Evolutionary conservation across 495 filamentous ascomycete genomes (phyloP).

Genomic region (Aspergillus conjunctus): DNA sequence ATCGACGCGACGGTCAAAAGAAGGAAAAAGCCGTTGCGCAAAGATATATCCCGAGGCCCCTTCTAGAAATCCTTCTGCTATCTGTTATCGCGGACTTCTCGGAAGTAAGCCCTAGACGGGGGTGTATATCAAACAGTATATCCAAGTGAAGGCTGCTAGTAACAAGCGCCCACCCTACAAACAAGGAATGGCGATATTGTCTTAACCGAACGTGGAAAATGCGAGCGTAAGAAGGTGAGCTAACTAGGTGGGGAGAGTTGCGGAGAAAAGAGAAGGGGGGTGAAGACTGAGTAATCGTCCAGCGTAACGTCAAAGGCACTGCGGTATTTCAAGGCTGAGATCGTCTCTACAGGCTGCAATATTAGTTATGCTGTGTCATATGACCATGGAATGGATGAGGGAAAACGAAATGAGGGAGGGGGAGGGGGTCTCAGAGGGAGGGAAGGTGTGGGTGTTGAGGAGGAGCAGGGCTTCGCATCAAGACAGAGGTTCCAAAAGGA

Average conservation of each 20-base stretch:
- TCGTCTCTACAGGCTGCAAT: constrained; percentile 26
- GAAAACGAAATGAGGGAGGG: constrained; percentile 10
- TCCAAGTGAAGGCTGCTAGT: neutral
- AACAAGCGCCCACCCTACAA: constrained; percentile 1
- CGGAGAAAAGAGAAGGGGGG: constrained; percentile 24
- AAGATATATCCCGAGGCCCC: no score
- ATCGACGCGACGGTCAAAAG: constrained; percentile 12
- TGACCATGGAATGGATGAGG: constrained; percentile 21
- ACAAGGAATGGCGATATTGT: neutral
- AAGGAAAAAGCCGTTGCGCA: no score
- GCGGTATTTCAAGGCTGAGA: constrained; percentile 19
- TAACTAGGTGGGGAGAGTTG: constrained; percentile 20
- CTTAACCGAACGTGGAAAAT: constrained; percentile 17
- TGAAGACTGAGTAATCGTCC: constrained; percentile 12
- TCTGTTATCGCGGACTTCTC: neutral
- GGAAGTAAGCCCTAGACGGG: neutral
- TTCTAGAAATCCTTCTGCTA: neutral
- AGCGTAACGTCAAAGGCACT: constrained; percentile 21
- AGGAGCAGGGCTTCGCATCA: constrained; percentile 4
- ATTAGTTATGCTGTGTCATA: constrained; percentile 27
- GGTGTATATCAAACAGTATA: constrained; percentile 3
- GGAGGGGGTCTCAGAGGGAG: constrained; percentile 9
- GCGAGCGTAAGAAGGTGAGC: constrained; percentile 14
- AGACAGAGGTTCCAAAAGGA: neutral
- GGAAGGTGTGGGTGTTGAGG: constrained; percentile 18